Percentiles rank a stretch among this genome's conserved stretches.
phyloP scores from a whole-genome alignment of 176 grass and related monocot species.

The Ensete glaucum region DNA sequence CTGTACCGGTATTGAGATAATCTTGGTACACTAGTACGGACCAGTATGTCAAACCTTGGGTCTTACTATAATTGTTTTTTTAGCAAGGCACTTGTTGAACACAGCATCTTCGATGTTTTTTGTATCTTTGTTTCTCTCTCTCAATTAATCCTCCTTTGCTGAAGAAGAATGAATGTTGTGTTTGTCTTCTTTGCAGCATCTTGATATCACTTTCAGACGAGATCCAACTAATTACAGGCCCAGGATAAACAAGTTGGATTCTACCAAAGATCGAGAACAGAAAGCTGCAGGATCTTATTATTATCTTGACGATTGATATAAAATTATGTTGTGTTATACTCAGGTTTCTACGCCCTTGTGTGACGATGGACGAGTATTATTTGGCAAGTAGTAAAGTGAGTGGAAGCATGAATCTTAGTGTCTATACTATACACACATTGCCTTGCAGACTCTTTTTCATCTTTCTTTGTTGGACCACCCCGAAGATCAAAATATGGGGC shows the following conservation, averaged over 20 bases:
- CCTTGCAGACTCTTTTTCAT: no score
- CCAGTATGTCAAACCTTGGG: no score
- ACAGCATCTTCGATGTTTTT: not conserved
- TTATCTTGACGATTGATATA: slow-evolving; percentile 66
- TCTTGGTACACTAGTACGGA: no score
- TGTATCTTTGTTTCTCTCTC: not conserved
- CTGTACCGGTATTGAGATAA: no score
- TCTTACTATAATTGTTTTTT: no score
- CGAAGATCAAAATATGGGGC: no score
- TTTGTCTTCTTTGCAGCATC: slow-evolving; percentile 31
- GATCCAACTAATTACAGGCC: slow-evolving; percentile 90
- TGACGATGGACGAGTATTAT: no score
- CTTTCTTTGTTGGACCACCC: no score
- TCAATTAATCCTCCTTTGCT: not conserved
- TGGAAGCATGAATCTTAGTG: no score
- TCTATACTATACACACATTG: no score
- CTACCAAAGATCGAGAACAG: slow-evolving; percentile 79
- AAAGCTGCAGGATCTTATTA: slow-evolving; percentile 74
- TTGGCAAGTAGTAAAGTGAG: no score
- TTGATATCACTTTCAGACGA: slow-evolving; percentile 88
- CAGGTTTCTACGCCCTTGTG: not conserved
- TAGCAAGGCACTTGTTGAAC: no score
- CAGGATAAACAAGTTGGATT: slow-evolving; percentile 83
- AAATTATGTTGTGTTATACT: not conserved
- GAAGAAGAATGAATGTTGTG: not conserved